Conservation (phyloP, 306 rosid genomes). For the Coriaria nepalensis region DNA sequence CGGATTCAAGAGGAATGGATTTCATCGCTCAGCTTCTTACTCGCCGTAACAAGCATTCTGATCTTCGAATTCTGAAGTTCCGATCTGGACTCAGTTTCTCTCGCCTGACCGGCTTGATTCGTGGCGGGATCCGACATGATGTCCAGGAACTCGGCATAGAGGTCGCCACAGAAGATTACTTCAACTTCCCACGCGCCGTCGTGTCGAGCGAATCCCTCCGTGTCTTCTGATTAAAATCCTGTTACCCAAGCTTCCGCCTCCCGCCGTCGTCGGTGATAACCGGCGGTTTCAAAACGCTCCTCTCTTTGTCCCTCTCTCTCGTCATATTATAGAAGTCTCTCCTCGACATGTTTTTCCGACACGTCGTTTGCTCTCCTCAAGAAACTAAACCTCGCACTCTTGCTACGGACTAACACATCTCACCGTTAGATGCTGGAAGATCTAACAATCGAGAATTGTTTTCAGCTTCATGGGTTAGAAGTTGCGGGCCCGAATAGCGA, state of each 20-base stretch:
- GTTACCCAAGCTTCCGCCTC: slow-evolving; percentile 41
- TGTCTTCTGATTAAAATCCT: slow-evolving; percentile 35
- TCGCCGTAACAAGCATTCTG: slow-evolving; percentile 31
- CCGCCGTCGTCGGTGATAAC: slow-evolving; percentile 54
- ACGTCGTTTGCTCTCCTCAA: slow-evolving; percentile 41
- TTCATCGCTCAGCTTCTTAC: slow-evolving; percentile 41
- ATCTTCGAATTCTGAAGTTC: slow-evolving; percentile 45
- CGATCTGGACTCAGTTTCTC: slow-evolving; percentile 49
- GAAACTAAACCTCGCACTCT: slow-evolving; percentile 31
- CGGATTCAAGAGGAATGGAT: slow-evolving; percentile 16
- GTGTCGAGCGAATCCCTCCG: slow-evolving; percentile 33
- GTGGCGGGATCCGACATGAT: slow-evolving; percentile 43
- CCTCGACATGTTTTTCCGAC: slow-evolving; percentile 42
- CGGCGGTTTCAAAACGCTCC: slow-evolving; percentile 38
- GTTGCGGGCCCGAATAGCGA: slow-evolving; percentile 21
- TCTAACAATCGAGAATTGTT: slow-evolving; percentile 38
- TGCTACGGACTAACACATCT: slow-evolving; percentile 45
- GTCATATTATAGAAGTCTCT: slow-evolving; percentile 29
- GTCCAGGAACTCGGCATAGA: slow-evolving; percentile 56
- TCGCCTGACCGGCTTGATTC: slow-evolving; percentile 37
- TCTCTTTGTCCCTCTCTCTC: slow-evolving; percentile 30
- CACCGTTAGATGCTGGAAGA: slow-evolving; percentile 33
- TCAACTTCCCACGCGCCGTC: slow-evolving; percentile 61
- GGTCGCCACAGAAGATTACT: slow-evolving; percentile 37
- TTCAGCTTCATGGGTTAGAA: slow-evolving; percentile 39